A percentile compares a stretch with the other conserved stretches of the same genome.
Conservation (phyloP, 176 grass and related monocot genomes). For the Carex scoparia region DNA sequence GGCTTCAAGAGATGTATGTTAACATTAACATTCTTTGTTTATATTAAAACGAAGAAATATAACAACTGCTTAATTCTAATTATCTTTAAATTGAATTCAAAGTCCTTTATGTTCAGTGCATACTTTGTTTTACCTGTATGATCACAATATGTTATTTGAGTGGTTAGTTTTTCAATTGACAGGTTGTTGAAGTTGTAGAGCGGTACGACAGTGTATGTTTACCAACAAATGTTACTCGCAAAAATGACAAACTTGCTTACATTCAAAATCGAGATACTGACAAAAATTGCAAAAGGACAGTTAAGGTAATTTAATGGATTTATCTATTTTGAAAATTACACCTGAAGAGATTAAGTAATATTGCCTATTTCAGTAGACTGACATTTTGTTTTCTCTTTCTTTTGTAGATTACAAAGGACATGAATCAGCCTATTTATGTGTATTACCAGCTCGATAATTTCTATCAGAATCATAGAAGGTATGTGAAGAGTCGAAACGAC, state of each 20-base stretch:
- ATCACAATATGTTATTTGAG: background rate
- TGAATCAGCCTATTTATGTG: constrained; percentile 85
- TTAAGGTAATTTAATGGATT: constrained; percentile 47
- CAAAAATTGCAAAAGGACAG: constrained; percentile 71
- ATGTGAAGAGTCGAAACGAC: constrained; percentile 96
- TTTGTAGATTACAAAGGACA: constrained; percentile 70
- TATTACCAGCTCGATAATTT: constrained; percentile 98
- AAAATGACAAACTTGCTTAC: constrained; percentile 73
- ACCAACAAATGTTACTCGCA: constrained; percentile 47
- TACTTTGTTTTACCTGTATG: background rate
- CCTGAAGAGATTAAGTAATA: background rate
- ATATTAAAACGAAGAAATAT: background rate
- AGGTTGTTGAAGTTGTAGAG: constrained; percentile 93
- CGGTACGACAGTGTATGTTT: constrained; percentile 70
- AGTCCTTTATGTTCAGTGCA: background rate
- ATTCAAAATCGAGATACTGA: constrained; percentile 38
- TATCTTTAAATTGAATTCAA: background rate
- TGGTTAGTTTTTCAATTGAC: constrained; percentile 8
- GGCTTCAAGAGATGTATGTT: constrained; percentile 64
- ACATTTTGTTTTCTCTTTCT: background rate
- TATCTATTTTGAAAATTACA: background rate
- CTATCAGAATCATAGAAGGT: constrained; percentile 99
- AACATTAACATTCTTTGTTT: constrained; percentile 2
- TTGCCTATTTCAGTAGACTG: background rate
- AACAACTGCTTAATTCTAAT: background rate